Conservation (phyloP, 2,329 filamentous ascomycete genomes). For the Tolypocladium nubicola region DNA sequence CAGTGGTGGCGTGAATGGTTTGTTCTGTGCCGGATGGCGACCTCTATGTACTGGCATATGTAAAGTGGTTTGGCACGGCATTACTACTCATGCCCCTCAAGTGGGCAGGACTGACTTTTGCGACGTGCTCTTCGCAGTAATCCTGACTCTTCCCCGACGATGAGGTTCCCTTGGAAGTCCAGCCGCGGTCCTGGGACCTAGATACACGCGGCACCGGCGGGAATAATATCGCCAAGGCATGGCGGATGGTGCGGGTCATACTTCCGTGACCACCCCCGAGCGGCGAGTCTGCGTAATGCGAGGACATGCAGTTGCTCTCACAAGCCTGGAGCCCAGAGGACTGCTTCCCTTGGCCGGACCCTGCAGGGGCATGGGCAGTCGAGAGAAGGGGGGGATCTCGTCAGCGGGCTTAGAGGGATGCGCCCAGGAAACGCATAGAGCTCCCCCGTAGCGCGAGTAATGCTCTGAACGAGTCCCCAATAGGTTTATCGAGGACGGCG, state of each 20-base stretch:
- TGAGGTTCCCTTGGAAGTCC: not conserved
- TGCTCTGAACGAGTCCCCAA: not conserved
- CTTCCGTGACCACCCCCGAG: not conserved
- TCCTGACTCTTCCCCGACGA: not conserved
- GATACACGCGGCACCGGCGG: not conserved
- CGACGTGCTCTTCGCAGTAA: not conserved
- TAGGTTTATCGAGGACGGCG: not conserved
- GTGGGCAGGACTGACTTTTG: not conserved
- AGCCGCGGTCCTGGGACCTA: too few relatives aligned
- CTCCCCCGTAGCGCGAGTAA: not conserved
- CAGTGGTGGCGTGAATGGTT: not conserved
- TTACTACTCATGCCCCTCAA: too few relatives aligned
- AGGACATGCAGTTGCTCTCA: not conserved
- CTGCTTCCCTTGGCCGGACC: not conserved
- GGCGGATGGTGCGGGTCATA: not conserved
- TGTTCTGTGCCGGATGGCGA: not conserved
- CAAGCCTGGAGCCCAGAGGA: too few relatives aligned
- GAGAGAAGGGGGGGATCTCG: not conserved
- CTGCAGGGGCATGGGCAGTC: not conserved
- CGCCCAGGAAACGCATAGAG: not conserved
- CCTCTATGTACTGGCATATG: not conserved
- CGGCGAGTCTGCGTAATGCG: not conserved
- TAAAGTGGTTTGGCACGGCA: not conserved
- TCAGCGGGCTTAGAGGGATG: not conserved
- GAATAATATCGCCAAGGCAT: not conserved